Conservation (phyloP, 352 stramenopile genomes). For the Phytophthora ramorum region DNA sequence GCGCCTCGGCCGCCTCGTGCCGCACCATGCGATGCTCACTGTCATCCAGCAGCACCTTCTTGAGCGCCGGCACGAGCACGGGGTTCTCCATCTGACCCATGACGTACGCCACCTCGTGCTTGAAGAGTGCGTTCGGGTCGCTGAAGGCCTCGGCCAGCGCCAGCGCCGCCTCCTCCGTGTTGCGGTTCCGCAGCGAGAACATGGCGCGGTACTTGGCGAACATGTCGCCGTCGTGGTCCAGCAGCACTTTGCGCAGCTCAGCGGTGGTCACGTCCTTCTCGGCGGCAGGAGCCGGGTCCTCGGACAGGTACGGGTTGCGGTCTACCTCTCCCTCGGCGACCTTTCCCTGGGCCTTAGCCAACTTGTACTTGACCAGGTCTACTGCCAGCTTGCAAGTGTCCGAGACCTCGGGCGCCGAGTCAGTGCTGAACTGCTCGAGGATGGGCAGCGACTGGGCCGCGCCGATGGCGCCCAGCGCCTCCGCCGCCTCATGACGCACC, state of each 20-base stretch:
- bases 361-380: slow-evolving; percentile 93
- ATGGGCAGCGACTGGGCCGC: slow-evolving; percentile 74
- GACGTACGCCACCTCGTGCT: slow-evolving; percentile 94
- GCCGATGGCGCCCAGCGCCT: slow-evolving; percentile 97
- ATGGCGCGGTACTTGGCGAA: slow-evolving; percentile 97
- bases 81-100: slow-evolving; percentile 95
- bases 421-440: slow-evolving; percentile 86
- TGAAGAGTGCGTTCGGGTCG: slow-evolving; percentile 87
- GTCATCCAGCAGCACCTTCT: slow-evolving; percentile 86
- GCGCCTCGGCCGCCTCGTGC: slow-evolving; percentile 97
- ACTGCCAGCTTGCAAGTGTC: slow-evolving; percentile 96
- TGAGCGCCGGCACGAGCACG: slow-evolving; percentile 88
- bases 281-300: slow-evolving; percentile 95
- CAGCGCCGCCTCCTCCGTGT: slow-evolving; percentile 88
- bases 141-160: slow-evolving; percentile 77
- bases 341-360: slow-evolving; percentile 56
- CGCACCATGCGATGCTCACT: slow-evolving; percentile 97
- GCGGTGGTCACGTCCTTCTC: slow-evolving; percentile 73
- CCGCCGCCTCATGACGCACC: slow-evolving; percentile 94
- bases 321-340: slow-evolving; percentile 72
- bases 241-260: slow-evolving; percentile 89
- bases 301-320: slow-evolving; percentile 93
- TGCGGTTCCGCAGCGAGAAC: slow-evolving; percentile 98
- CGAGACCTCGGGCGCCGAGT: slow-evolving; percentile 91
- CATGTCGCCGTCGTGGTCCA: slow-evolving; percentile 86